Evolutionary conservation across 192 early-diverging fungal species (phyloP).

Genomic region (Physocladia obscura): DNA sequence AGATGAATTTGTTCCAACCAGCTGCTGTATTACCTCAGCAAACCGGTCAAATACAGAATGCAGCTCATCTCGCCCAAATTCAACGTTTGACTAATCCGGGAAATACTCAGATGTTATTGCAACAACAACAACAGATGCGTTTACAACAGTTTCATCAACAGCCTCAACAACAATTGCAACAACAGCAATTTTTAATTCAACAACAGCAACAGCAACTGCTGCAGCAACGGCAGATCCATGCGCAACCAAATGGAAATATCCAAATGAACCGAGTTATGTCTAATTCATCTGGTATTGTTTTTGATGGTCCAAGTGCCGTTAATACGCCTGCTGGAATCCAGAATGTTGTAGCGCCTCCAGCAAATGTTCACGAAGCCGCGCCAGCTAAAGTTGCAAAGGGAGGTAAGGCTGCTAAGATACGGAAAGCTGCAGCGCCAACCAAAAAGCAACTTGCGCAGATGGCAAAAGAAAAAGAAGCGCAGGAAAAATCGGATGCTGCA

Average conservation of each 20-base stretch:
- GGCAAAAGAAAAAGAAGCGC: background rate
- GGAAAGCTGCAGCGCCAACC: background rate
- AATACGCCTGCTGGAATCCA: background rate
- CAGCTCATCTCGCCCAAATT: too few species aligned
- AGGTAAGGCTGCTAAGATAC: background rate
- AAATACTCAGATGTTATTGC: too few species aligned
- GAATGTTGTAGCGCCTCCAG: background rate
- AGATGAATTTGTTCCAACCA: too few species aligned
- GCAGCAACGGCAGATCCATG: background rate
- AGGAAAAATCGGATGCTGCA: background rate
- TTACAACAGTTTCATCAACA: too few species aligned
- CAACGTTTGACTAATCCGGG: too few species aligned
- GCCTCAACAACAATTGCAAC: background rate
- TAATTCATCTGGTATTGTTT: too few species aligned
- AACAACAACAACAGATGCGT: conserved; percentile 2
- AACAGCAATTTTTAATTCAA: background rate
- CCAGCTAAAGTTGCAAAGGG: background rate
- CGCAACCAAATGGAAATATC: background rate
- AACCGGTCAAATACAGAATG: too few species aligned
- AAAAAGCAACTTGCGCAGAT: background rate
- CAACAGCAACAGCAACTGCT: background rate
- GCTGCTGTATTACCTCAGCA: too few species aligned
- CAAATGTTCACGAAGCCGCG: background rate
- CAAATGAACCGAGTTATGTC: too few species aligned
- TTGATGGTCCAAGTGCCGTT: background rate